phyloP scores from a whole-genome alignment of 2,329 filamentous ascomycete species.

The Tolypocladium tropicale region DNA sequence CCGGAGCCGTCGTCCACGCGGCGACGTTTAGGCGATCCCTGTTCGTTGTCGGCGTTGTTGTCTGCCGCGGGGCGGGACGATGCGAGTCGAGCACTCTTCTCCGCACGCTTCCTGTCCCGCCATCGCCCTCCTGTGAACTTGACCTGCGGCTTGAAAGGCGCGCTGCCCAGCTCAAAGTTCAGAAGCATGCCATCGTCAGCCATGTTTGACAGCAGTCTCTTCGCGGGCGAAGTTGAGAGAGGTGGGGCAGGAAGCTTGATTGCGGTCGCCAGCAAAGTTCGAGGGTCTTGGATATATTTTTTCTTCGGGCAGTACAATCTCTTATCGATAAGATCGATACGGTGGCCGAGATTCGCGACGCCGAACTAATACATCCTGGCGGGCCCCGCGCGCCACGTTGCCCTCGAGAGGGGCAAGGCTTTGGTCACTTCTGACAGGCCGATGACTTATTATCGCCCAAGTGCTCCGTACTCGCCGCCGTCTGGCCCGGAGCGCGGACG shows the following conservation, averaged over 20 bases:
- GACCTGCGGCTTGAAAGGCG: slow-evolving; percentile 48
- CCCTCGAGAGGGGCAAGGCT: too few species aligned
- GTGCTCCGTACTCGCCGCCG: too few species aligned
- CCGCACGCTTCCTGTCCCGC: slow-evolving; percentile 74
- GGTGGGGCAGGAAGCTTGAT: slow-evolving; percentile 4
- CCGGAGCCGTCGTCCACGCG: slow-evolving; percentile 20
- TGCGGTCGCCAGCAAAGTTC: background rate
- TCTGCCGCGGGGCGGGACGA: slow-evolving; percentile 11
- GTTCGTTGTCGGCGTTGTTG: slow-evolving; percentile 14
- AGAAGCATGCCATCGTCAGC: slow-evolving; percentile 91
- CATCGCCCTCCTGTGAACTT: slow-evolving; percentile 85
- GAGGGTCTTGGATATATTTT: slow-evolving; percentile 11
- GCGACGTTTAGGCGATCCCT: slow-evolving; percentile 35
- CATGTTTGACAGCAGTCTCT: slow-evolving; percentile 40
- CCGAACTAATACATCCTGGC: too few species aligned
- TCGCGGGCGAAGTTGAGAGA: background rate
- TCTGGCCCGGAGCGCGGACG: too few species aligned
- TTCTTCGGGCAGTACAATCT: background rate
- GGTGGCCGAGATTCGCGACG: too few species aligned
- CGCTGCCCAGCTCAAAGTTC: slow-evolving; percentile 74
- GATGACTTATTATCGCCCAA: too few species aligned
- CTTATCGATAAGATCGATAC: slow-evolving; percentile 14
- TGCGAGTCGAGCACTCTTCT: slow-evolving; percentile 21
- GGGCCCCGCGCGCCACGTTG: too few species aligned
- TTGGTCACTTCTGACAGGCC: too few species aligned